Percentiles rank a stretch among this genome's conserved stretches.
Evolutionary conservation across 139 green algal species (phyloP).

Genomic region (Chlorella sp.): DNA sequence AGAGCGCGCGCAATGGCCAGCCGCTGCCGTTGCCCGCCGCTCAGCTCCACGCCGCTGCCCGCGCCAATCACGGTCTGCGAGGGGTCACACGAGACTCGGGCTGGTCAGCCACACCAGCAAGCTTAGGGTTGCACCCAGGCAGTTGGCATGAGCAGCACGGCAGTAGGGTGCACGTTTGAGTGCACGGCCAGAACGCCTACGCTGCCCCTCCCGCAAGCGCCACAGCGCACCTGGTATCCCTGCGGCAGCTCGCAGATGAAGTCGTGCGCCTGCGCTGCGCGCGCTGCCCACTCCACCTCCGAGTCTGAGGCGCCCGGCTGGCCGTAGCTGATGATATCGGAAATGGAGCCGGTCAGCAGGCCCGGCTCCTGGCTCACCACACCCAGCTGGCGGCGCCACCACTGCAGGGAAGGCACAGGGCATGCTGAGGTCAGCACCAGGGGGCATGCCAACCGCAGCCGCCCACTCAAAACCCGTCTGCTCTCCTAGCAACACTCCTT

Average conservation of each 20-base stretch:
- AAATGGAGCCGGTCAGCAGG: slow-evolving; percentile 60
- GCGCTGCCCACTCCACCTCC: slow-evolving; percentile 59
- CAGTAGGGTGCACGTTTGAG: too few relatives aligned
- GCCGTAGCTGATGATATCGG: slow-evolving; percentile 64
- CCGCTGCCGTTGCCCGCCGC: slow-evolving; percentile 72
- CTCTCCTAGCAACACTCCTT: too few relatives aligned
- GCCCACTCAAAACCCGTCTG: too few relatives aligned
- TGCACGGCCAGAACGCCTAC: too few relatives aligned
- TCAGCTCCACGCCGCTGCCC: slow-evolving; percentile 41
- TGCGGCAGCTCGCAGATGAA: slow-evolving; percentile 50
- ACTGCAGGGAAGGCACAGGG: neutral
- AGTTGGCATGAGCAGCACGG: too few relatives aligned
- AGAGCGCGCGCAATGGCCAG: slow-evolving; percentile 77
- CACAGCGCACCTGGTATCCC: slow-evolving; percentile 7
- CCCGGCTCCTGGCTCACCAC: slow-evolving; percentile 67
- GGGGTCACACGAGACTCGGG: too few relatives aligned
- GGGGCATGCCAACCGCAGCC: neutral
- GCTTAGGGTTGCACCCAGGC: too few relatives aligned
- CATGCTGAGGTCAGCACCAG: neutral
- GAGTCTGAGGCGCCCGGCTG: slow-evolving; percentile 27
- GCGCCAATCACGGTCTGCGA: slow-evolving; percentile 42
- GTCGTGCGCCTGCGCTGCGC: slow-evolving; percentile 64
- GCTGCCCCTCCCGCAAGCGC: too few relatives aligned
- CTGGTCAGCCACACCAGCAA: too few relatives aligned
- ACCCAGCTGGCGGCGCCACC: slow-evolving; percentile 59